phyloP scores from a whole-genome alignment of 352 stramenopile species.

The Globisporangium abappressorium region DNA sequence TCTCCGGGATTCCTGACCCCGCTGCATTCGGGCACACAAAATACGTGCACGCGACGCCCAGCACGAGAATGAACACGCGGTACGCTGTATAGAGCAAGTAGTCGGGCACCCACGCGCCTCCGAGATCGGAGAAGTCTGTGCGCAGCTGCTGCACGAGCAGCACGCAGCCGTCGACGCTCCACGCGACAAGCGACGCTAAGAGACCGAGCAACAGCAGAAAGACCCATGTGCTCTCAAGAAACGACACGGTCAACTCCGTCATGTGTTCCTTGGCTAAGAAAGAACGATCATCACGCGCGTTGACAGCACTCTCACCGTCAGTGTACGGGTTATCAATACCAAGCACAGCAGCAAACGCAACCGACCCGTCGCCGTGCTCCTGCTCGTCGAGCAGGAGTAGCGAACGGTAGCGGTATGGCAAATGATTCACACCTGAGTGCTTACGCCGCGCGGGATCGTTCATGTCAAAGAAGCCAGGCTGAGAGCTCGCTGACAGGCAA shows the following conservation, averaged over 20 bases:
- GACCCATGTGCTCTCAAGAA: conserved; percentile 76
- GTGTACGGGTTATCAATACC: conserved; percentile 9
- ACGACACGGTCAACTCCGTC: conserved; percentile 36
- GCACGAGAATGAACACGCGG: conserved; percentile 53
- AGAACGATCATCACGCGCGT: conserved; percentile 19
- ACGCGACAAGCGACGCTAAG: conserved; percentile 54
- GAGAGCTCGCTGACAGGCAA: conserved; percentile 16
- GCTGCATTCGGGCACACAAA: conserved; percentile 60
- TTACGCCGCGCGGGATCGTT: conserved; percentile 30
- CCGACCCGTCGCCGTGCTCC: neutral
- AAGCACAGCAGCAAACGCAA: conserved; percentile 20
- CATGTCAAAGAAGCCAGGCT: conserved; percentile 29
- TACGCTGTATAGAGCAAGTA: conserved; percentile 66
- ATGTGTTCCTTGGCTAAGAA: conserved; percentile 53
- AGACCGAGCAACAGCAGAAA: conserved; percentile 62
- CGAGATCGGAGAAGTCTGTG: conserved; percentile 39
- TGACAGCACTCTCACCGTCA: conserved; percentile 22
- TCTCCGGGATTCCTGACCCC: conserved; percentile 75
- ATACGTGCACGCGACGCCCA: conserved; percentile 58
- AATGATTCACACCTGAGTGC: conserved; percentile 27
- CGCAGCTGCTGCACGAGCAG: conserved; percentile 40
- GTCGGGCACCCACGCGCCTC: conserved; percentile 42
- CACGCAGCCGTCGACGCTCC: conserved; percentile 63
- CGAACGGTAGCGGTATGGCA: conserved; percentile 17
- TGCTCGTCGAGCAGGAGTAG: conserved; percentile 13